Evolutionary conservation across 495 filamentous ascomycete species (phyloP).

Genomic region (Penicillium silybi): DNA sequence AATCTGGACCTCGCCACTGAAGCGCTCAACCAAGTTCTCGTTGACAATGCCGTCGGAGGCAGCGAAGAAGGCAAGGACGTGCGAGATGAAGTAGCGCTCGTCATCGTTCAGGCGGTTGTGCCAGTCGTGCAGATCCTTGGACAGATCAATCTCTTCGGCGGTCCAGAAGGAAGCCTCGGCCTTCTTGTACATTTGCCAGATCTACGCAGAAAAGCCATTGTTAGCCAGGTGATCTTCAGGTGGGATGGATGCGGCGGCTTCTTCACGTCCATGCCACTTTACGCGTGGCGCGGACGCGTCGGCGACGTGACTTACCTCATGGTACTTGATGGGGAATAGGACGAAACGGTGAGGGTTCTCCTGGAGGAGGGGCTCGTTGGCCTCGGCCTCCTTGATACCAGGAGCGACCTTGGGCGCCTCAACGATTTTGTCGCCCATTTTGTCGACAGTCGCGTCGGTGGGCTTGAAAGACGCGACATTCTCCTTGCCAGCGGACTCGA

Average conservation of each 20-base stretch:
- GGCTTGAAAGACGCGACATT: slow-evolving; percentile 59
- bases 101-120: slow-evolving; percentile 95
- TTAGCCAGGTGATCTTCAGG: slow-evolving; percentile 21
- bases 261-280: slow-evolving; percentile 47
- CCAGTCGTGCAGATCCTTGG: slow-evolving; percentile 98
- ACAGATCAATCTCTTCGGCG: slow-evolving; percentile 97
- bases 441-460: slow-evolving; percentile 47
- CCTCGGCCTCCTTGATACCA: slow-evolving; percentile 66
- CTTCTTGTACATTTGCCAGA: slow-evolving; percentile 99
- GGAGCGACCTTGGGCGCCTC: slow-evolving; percentile 48
- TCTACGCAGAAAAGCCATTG: slow-evolving; percentile 45
- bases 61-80: slow-evolving; percentile 98
- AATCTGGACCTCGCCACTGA: slow-evolving; percentile 94
- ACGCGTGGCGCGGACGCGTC: slow-evolving; percentile 65
- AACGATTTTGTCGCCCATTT: slow-evolving; percentile 47
- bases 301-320: slow-evolving; percentile 74
- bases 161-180: slow-evolving; percentile 99
- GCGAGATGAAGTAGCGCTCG: slow-evolving; percentile 96
- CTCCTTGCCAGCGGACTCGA: slow-evolving; percentile 72
- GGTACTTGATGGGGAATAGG: slow-evolving; percentile 98
- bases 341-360: slow-evolving; percentile 98
- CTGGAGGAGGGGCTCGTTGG: slow-evolving; percentile 84
- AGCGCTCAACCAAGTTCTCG: slow-evolving; percentile 97
- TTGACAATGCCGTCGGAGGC: slow-evolving; percentile 99
- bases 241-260: slow-evolving; percentile 1